phyloP scores from a whole-genome alignment of 2,329 filamentous ascomycete genomes.

The Alternaria gansuensis region DNA sequence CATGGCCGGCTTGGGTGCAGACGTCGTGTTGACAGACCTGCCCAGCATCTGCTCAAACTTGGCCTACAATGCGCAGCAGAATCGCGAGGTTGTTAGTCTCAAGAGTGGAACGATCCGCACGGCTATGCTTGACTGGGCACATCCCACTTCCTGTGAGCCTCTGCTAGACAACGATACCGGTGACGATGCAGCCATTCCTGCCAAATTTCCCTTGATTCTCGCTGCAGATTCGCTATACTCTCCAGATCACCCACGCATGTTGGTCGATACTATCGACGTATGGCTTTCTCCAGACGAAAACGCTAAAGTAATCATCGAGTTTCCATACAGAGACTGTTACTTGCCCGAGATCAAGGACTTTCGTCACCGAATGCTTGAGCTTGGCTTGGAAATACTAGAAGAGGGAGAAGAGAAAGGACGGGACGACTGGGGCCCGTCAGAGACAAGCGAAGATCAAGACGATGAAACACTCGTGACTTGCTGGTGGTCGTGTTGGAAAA shows the following conservation, averaged over 20 bases:
- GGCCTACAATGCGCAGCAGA: conserved; percentile 73
- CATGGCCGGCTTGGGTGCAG: conserved; percentile 74
- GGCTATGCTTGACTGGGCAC: conserved; percentile 76
- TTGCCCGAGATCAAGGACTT: conserved; percentile 72
- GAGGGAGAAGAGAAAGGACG: conserved; percentile 71
- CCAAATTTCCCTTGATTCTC: conserved; percentile 69
- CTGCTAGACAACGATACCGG: conserved; percentile 15
- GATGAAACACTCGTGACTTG: conserved; percentile 65
- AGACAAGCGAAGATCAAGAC: conserved; percentile 59
- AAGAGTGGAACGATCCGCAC: conserved; percentile 67
- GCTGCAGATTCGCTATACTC: conserved; percentile 90
- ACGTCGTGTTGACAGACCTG: conserved; percentile 82
- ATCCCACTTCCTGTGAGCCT: conserved; percentile 62
- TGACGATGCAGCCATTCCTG: conserved; percentile 21
- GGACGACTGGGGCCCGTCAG: conserved; percentile 73
- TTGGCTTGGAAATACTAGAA: conserved; percentile 64
- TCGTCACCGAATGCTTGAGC: conserved; percentile 65
- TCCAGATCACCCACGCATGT: conserved; percentile 77
- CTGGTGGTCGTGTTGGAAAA: conserved; percentile 72
- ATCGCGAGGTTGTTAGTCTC: conserved; percentile 64
- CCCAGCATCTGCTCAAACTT: conserved; percentile 85
- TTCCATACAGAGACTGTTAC: conserved; percentile 78
- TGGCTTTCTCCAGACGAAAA: conserved; percentile 68
- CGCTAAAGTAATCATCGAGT: conserved; percentile 78
- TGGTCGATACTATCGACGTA: conserved; percentile 73